A percentile compares a stretch with the other conserved stretches of the same genome.
Conservation (phyloP, 2,329 filamentous ascomycete species). For the Coniosporium tulheliwenetii region DNA sequence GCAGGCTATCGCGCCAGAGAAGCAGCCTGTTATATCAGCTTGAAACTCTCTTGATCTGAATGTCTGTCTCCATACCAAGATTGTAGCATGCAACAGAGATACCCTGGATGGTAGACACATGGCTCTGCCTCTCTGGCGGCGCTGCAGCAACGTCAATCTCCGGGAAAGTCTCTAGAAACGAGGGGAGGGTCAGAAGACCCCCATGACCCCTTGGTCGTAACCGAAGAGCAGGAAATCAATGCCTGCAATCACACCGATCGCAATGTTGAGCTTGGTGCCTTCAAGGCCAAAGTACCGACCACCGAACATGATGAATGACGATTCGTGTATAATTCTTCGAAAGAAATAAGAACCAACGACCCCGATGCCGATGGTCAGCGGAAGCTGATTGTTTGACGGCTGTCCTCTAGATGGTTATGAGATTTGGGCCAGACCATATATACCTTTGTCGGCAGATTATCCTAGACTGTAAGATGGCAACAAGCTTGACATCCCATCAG, state of each 20-base stretch:
- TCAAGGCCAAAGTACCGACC: slow-evolving; percentile 20
- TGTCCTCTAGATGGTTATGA: too few species aligned
- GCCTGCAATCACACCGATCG: slow-evolving; percentile 27
- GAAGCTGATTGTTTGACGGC: too few species aligned
- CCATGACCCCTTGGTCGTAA: slow-evolving; percentile 22
- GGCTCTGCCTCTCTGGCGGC: slow-evolving; percentile 2
- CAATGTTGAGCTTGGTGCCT: slow-evolving; percentile 24
- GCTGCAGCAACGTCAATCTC: slow-evolving; percentile 16
- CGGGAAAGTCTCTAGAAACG: slow-evolving; percentile 25
- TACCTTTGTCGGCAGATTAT: too few species aligned
- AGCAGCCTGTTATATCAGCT: slow-evolving; percentile 31
- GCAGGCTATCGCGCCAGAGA: slow-evolving; percentile 32
- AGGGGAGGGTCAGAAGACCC: slow-evolving; percentile 26
- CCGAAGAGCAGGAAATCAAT: slow-evolving; percentile 19
- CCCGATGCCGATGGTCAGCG: too few species aligned
- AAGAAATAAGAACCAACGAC: too few species aligned
- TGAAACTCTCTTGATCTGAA: neutral
- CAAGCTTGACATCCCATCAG: too few species aligned
- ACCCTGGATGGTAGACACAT: slow-evolving; percentile 12
- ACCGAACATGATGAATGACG: too few species aligned
- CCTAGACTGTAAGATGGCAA: too few species aligned
- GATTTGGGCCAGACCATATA: too few species aligned
- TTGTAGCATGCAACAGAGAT: slow-evolving; percentile 13
- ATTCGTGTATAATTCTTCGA: too few species aligned
- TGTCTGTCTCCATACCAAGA: neutral